These are phyloP conservation scores for Eremochloa ophiuroides DNA, from an alignment of 176 grass and related monocot genomes.

Conservation along the genomic window DNA sequence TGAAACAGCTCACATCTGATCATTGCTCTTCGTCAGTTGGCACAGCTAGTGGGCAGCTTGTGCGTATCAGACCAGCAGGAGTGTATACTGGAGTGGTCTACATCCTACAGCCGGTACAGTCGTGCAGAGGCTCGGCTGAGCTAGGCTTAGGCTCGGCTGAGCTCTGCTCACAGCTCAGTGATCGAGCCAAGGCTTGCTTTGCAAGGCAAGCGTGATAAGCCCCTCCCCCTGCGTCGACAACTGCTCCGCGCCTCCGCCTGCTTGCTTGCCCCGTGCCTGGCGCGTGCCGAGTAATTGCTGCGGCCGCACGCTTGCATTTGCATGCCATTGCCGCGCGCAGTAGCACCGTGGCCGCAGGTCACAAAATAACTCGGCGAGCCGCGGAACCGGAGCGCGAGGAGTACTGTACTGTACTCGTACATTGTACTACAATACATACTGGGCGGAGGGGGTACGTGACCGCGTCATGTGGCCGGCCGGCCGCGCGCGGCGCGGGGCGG, in stretches of 20 bases:
- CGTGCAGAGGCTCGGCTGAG: not conserved
- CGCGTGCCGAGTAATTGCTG: not conserved
- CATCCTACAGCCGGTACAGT: not conserved
- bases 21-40: not conserved
- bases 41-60: not conserved
- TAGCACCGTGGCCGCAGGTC: not conserved
- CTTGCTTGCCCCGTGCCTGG: not conserved
- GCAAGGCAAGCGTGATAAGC: conserved; percentile 7
- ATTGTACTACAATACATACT: not conserved
- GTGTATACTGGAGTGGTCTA: not conserved
- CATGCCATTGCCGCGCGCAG: too few relatives aligned
- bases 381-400: not conserved
- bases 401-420: not conserved
- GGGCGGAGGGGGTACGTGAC: not conserved
- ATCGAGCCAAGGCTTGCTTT: not conserved
- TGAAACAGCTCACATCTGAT: not conserved
- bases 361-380: not conserved
- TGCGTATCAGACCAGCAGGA: not conserved
- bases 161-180: too few relatives aligned
- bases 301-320: not conserved
- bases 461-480: conserved; percentile 20
- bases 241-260: too few relatives aligned
- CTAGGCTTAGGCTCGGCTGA: too few relatives aligned
- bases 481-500: not conserved
- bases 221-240: too few relatives aligned